Evolutionary conservation across 1,284 basidiomycete species (phyloP), one percentile per base, ranked within the genome.

Genomic region (Pseudozyma flocculosa): DNA sequence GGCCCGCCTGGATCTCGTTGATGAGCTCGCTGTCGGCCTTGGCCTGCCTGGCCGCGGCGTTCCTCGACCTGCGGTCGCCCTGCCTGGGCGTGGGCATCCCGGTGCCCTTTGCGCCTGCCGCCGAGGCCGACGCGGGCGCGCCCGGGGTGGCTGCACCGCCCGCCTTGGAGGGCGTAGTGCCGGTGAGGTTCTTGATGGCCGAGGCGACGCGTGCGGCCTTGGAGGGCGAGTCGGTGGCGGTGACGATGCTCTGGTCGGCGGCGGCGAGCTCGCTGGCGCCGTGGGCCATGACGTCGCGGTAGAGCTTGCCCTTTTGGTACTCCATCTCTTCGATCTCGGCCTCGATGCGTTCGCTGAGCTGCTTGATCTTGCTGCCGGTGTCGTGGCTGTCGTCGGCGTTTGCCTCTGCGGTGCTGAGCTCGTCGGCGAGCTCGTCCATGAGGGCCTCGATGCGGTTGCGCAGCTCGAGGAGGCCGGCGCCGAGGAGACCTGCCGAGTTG

Each of bases 401-500:
- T 18, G 58, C 54, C 24, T 68, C 61, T 22, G 51, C 58, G 17
- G 50, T 51, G 15, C 47, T 60, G 48, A 65, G 59, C 55, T 61
- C 68, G 32, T 70, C 54, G 38, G 61, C 61, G 15, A 70, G 60
- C 43, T 71, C 68, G 40, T 75, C 73, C 50, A 69, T 60, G 40
- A 75, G 43, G 3, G 57, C 58, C 32, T 75, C 71, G 47, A 75
- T 69, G 48, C 60, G 63, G 48, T 47, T 55, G 43, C 68, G 64
- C 30, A 72, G 55, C 22, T 66, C 61, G 14, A 75, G 54, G 22
- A 75, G 50, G 22, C 63, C 71, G 34, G 70, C 66, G n/a, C 73
- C 73, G 9, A 75, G 61, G 17, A 68, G 50, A 42, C 67, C 73
- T 2, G 71, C 73, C 13, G 73, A 72, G 50, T 72, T 63, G 48